phyloP scores from a whole-genome alignment of 2,329 filamentous ascomycete genomes.

The Ampelomyces quisqualis region DNA sequence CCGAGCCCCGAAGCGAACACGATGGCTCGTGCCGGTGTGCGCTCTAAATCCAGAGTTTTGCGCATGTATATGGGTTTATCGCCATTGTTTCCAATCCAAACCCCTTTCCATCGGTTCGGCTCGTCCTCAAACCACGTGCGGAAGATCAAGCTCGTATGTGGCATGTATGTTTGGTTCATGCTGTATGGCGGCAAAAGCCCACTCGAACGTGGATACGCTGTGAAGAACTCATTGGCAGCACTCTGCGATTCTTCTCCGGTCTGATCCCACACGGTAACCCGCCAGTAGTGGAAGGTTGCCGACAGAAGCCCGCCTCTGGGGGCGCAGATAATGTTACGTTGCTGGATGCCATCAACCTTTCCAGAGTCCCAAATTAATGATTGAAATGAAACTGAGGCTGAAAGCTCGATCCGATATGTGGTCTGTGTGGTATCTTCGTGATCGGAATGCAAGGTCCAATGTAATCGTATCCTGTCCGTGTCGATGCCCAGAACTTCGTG shows the following conservation, averaged over 20 bases:
- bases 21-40: constrained; percentile 38
- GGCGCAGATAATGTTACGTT: constrained; percentile 34
- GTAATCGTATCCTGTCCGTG: constrained; percentile 42
- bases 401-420: constrained; percentile 32
- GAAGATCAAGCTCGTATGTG: constrained; percentile 47
- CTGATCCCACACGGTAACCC: constrained; percentile 43
- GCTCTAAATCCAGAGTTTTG: constrained; percentile 32
- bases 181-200: constrained; percentile 43
- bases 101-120: constrained; percentile 45
- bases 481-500: constrained; percentile 46
- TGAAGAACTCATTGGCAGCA: constrained; percentile 42
- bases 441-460: constrained; percentile 37
- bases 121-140: constrained; percentile 48
- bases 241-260: constrained; percentile 29
- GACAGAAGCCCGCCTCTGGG: constrained; percentile 40
- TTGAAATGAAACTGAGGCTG: constrained; percentile 10
- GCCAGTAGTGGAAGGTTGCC: constrained; percentile 43
- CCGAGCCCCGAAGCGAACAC: constrained; percentile 45
- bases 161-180: constrained; percentile 50
- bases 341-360: constrained; percentile 18
- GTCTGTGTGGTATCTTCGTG: constrained; percentile 34
- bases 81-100: constrained; percentile 46
- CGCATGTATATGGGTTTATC: constrained; percentile 48
- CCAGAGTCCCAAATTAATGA: constrained; percentile 22
- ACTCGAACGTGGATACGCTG: constrained; percentile 42